Evolutionary conservation across 306 rosid genomes (phyloP), one percentile per base, ranked within the genome.

Genomic region (Vigna trinervia): DNA sequence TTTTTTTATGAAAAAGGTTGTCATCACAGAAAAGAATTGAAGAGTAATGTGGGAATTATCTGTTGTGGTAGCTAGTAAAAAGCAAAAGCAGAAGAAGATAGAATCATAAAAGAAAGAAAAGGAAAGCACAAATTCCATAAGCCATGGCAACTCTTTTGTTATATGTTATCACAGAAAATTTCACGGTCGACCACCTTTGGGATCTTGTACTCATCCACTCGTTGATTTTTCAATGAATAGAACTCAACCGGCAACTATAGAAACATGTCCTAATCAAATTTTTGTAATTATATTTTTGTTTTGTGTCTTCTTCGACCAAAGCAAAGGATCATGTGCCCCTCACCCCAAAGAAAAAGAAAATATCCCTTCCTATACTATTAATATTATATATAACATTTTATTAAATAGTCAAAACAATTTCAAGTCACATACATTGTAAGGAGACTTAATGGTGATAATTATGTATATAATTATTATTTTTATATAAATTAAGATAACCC

Each of bases 251-350:
- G 23, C 20, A 51, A 32, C 48, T 51, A 43, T 26, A 84, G 3
- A 34, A 34, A 59, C 60, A 75, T 71, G 54, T 68, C 77, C 68
- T 73, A 34, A 10, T 73, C 85, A 76, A 50, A 61, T 66, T 61
- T 71, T 19, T 39, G 32, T 8, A 50, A 38, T 66, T n/a, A 19
- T 48, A 5, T 39, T 39, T 7, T 58, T 12, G 10, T 20, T 8
- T 10, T 5, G n/a, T 22, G 30, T 52, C 48, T 51, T 34, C 62
- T 32, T 69, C 43, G 34, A 51, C 45, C 45, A 39, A 39, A 39
- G 45, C 39, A 34, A 34, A 34, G 4, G 7, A 4, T 34, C 6
- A 34, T 34, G 38, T 34, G 39, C 39, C 39, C 7, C 6, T 4
- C 0, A 4, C 5, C 6, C 39, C 39, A 7, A 34, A 4, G 5